Evolutionary conservation across 1,284 basidiomycete species (phyloP).

Genomic region (Amylostereum areolatum): DNA sequence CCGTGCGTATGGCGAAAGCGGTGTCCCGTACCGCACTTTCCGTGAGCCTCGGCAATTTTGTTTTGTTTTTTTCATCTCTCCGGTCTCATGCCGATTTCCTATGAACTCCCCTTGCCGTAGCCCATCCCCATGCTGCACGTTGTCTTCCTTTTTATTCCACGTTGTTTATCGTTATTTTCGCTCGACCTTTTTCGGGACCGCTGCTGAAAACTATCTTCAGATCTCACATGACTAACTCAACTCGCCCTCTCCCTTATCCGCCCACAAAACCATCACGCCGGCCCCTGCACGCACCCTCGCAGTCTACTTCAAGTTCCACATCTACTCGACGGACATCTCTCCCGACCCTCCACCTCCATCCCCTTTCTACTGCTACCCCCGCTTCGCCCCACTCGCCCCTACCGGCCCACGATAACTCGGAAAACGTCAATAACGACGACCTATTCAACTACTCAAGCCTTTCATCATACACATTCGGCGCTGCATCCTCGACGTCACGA

Average conservation of each 20-base stretch:
- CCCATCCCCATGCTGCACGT: slow-evolving; percentile 1
- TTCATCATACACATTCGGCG: slow-evolving; percentile 34
- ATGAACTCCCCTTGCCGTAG: neutral
- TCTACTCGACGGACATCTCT: slow-evolving; percentile 13
- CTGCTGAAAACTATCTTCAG: neutral
- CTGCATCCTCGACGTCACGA: slow-evolving; percentile 20
- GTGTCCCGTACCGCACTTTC: no score
- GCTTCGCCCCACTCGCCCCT: slow-evolving; percentile 7
- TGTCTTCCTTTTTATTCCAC: slow-evolving; percentile 1
- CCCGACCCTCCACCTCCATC: slow-evolving; percentile 21
- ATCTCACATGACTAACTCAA: slow-evolving; percentile 6
- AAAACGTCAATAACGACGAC: slow-evolving; percentile 23
- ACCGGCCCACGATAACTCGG: slow-evolving; percentile 11
- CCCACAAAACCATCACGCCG: slow-evolving; percentile 14
- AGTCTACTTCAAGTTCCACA: slow-evolving; percentile 8
- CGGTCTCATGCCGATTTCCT: no score
- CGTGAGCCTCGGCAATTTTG: no score
- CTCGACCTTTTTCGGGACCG: neutral
- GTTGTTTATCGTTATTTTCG: neutral
- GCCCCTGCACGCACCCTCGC: slow-evolving; percentile 12
- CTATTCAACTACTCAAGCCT: slow-evolving; percentile 28
- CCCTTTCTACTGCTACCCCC: slow-evolving; percentile 11
- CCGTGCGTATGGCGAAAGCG: no score
- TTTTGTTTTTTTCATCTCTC: no score
- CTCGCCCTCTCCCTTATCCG: slow-evolving; percentile 14